Evolutionary conservation across 148 eudicot genomes (phyloP), one percentile per base, ranked within the genome.

Genomic region (Diospyros kaki): DNA sequence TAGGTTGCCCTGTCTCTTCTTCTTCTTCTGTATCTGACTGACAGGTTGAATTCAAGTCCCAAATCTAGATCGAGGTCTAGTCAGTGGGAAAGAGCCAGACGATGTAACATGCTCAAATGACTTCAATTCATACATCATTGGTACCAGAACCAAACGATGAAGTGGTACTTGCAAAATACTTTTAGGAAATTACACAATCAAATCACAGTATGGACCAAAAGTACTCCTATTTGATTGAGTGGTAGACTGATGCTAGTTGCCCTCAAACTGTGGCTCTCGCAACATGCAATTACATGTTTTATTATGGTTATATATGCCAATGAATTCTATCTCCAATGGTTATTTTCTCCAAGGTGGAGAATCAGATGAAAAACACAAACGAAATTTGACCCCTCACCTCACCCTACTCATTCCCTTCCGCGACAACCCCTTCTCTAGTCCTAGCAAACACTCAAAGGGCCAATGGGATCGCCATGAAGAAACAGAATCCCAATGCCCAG

Each of bases 391-490:
- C 58, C 71, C 51, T 28, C 28, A 28, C 28, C 28, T 28, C 28
- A 28, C 28, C 28, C 28, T 28, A 0, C 28, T 28, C 28, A 28
- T 28, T 28, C 28, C 28, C 28, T 11, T 56, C 43, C 59, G 52
- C 39, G n/a, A 9, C 12, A 4, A 4, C 50, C 41, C 66, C 55
- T 55, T 67, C 5, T 28, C 48, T 4, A 18, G 44, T 68, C 0
- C 7, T 13, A 66, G 11, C 41, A 59, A 51, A 67, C 44, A n/a
- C 61, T 64, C 65, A 79, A 55, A 79, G 61, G 11, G n/a, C 48
- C 60, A 77, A 58, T 55, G 77, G 61, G 73, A 75, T 53, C 66
- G 68, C 52, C 62, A 74, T 66, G 63, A 67, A 18, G 55, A 82
- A 55, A 11, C 77, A 66, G 3, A 79, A 67, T 41, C 77, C 80